Evolutionary conservation across 2,329 filamentous ascomycete species (phyloP).

Genomic region (Arthroderma sp.): DNA sequence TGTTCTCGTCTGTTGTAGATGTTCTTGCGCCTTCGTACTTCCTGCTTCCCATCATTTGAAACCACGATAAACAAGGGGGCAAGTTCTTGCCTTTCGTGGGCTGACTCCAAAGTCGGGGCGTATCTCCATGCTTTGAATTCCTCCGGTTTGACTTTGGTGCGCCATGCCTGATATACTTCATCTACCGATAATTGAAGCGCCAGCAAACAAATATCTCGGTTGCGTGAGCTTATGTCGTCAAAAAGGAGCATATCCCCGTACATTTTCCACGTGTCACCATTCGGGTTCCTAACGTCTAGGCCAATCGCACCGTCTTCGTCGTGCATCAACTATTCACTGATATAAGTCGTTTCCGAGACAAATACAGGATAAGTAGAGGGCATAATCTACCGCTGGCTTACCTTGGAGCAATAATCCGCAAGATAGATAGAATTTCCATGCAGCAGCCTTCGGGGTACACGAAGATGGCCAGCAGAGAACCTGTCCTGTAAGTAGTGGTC

Average conservation of each 20-base stretch:
- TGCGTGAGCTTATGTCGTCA: slow-evolving; percentile 1
- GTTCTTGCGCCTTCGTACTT: background rate
- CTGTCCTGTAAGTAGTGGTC: slow-evolving; percentile 2
- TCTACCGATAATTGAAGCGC: slow-evolving; percentile 1
- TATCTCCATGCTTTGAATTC: slow-evolving; percentile 2
- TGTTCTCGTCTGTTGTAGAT: background rate
- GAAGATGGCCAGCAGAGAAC: slow-evolving; percentile 1
- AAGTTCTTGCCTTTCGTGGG: background rate
- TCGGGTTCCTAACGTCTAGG: background rate
- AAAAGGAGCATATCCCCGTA: background rate
- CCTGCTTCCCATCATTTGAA: background rate
- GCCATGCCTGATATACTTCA: slow-evolving; percentile 1
- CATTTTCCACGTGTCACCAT: background rate
- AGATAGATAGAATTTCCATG: background rate
- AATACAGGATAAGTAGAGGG: background rate
- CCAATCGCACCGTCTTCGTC: slow-evolving; percentile 1
- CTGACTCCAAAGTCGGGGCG: slow-evolving; percentile 1
- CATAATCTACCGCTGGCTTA: background rate
- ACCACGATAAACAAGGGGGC: background rate
- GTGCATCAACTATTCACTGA: background rate
- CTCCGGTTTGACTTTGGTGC: background rate
- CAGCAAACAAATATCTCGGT: slow-evolving; percentile 2
- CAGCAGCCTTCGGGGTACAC: background rate
- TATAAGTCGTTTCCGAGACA: too few relatives aligned
- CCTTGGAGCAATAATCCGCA: slow-evolving; percentile 1